Evolutionary conservation across 768 basidiomycete genomes (phyloP).

Genomic region (Mycena maculata): DNA sequence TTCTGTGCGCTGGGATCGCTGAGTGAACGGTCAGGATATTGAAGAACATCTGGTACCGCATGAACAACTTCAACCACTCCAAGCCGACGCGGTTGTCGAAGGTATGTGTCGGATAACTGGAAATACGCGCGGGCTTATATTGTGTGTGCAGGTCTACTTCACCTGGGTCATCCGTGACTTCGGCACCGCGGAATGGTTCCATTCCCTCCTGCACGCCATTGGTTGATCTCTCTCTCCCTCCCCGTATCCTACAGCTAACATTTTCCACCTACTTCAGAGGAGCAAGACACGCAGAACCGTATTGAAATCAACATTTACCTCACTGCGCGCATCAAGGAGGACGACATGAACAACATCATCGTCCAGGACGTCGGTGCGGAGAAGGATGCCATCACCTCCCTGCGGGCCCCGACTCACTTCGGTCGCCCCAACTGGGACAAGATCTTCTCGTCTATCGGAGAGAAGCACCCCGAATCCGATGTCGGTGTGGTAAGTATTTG

Average conservation of each 20-base stretch:
- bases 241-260: constrained; percentile 80
- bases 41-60: constrained; percentile 95
- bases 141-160: constrained; percentile 74
- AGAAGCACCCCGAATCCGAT: constrained; percentile 90
- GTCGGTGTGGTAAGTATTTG: constrained; percentile 78
- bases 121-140: not conserved
- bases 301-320: constrained; percentile 97
- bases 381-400: constrained; percentile 89
- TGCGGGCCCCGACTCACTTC: constrained; percentile 93
- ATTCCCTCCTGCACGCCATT: constrained; percentile 91
- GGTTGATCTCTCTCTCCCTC: too few relatives aligned
- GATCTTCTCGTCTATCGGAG: constrained; percentile 77
- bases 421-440: constrained; percentile 90
- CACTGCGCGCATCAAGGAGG: constrained; percentile 91
- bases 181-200: constrained; percentile 93
- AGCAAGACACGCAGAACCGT: constrained; percentile 85
- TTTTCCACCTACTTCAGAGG: constrained; percentile 94
- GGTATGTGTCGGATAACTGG: constrained; percentile 46
- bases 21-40: constrained; percentile 64
- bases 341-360: constrained; percentile 95
- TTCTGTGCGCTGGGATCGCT: not conserved
- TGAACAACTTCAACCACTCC: constrained; percentile 86
- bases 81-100: constrained; percentile 90
- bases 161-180: constrained; percentile 97
- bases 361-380: constrained; percentile 95